A percentile compares a stretch with the other conserved stretches of the same genome.
phyloP scores from a whole-genome alignment of 106 monocot species.

The Platanthera guangdongensis region DNA sequence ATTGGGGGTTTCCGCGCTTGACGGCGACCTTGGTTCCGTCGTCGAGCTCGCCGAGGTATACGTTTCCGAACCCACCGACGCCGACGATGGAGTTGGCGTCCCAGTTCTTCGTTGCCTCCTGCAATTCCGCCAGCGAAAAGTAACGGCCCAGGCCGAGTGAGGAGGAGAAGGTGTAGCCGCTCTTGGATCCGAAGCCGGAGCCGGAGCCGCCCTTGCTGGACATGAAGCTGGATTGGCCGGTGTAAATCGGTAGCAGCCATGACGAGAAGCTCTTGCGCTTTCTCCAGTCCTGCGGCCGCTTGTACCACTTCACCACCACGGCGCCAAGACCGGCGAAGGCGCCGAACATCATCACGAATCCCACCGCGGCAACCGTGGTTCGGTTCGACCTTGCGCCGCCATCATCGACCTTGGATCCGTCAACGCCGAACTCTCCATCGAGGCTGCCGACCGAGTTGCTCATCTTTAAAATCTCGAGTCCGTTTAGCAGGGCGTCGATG shows the following conservation, averaged over 20 bases:
- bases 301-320: slow-evolving; percentile 35
- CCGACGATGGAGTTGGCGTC: slow-evolving; percentile 33
- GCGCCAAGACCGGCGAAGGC: slow-evolving; percentile 41
- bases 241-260: slow-evolving; percentile 45
- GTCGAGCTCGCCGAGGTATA: slow-evolving; percentile 44
- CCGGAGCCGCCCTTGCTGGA: slow-evolving; percentile 14
- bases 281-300: slow-evolving; percentile 42
- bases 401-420: slow-evolving; percentile 23
- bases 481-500: slow-evolving; percentile 33
- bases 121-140: slow-evolving; percentile 39
- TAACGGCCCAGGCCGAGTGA: slow-evolving; percentile 27
- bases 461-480: slow-evolving; percentile 45
- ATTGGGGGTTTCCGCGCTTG: slow-evolving; percentile 49
- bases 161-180: slow-evolving; percentile 31
- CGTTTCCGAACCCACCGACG: slow-evolving; percentile 54
- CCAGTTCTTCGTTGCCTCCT: slow-evolving; percentile 37
- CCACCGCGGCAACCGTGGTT: slow-evolving; percentile 21
- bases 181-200: slow-evolving; percentile 30
- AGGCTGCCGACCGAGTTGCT: slow-evolving; percentile 46
- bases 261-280: slow-evolving; percentile 54
- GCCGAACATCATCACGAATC: slow-evolving; percentile 39
- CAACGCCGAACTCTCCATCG: slow-evolving; percentile 51
- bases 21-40: slow-evolving; percentile 58
- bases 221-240: slow-evolving; percentile 31
- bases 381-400: background rate